A percentile compares a stretch with the other conserved stretches of the same genome.
Evolutionary conservation across 176 grass and related monocot species (phyloP).

Genomic region (Ensete ventricosum): DNA sequence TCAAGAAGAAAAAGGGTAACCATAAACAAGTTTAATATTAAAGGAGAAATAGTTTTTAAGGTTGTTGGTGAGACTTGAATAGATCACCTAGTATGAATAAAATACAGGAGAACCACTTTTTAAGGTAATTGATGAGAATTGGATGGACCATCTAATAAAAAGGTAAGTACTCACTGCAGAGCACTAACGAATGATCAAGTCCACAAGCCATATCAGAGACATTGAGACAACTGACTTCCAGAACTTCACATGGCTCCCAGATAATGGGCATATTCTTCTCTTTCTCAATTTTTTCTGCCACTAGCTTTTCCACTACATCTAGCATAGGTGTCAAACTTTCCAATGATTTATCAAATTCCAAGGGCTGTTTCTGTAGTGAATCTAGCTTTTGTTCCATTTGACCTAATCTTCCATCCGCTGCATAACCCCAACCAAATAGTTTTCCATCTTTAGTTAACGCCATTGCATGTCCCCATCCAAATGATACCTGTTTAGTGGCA

Average conservation of each 20-base stretch:
- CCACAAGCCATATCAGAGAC: conserved; percentile 85
- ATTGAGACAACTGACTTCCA: conserved; percentile 40
- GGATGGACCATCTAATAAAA: neutral
- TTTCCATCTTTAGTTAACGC: conserved; percentile 63
- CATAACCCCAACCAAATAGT: conserved; percentile 85
- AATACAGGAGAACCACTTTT: too few relatives aligned
- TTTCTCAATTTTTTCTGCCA: conserved; percentile 58
- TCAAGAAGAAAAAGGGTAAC: neutral
- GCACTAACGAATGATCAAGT: conserved; percentile 74
- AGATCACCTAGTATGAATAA: too few relatives aligned
- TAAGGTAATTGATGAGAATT: neutral
- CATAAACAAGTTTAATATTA: too few relatives aligned
- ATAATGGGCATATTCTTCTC: conserved; percentile 76
- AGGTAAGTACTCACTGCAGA: conserved; percentile 54
- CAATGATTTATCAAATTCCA: conserved; percentile 20
- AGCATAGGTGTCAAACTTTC: conserved; percentile 40
- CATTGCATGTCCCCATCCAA: conserved; percentile 87
- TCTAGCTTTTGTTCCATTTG: conserved; percentile 43
- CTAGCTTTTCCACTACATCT: conserved; percentile 66
- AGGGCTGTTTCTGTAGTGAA: conserved; percentile 16
- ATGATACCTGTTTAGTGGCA: conserved; percentile 46
- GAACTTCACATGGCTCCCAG: conserved; percentile 72
- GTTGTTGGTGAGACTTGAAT: too few relatives aligned
- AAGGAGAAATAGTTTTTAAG: too few relatives aligned
- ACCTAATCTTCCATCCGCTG: conserved; percentile 80